Base-by-base conservation (phyloP, 345 rosid genomes). In the Triadica sebifera region DNA sequence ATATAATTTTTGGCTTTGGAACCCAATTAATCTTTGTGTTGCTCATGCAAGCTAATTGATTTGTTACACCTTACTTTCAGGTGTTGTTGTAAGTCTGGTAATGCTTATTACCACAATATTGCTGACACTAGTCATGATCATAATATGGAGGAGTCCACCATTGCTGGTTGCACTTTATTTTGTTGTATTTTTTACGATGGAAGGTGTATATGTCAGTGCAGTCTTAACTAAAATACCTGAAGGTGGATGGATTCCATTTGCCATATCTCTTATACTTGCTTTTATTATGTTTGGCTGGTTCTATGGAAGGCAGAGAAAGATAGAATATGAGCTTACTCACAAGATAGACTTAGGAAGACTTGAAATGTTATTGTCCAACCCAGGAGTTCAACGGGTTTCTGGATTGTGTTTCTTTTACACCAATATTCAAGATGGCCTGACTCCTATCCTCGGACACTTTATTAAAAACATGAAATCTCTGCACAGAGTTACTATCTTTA, bases 171-270 rank as follows among this genome's bases (percentile, higher is more conserved):
- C 78, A 0, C 61, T 92, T n/a, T 92, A 88, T 86, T 89, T 93
- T 74, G 8, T 80, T 20, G 81, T 87, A 29, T 94, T 90, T 39
- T 89, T 90, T 11, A 81, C 82, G 0, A 85, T 94, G 84, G 98
- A 94, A 77, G 92, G 97, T 34, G 87, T 91, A 20, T 94, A 94
- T 76, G 89, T 87, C 72, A 90, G 92, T 6, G 94, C 97, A 0
- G 90, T 92, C 78, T 82, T 83, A 75, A 87, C 89, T 34, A 94
- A 94, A 78, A 73, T 89, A 62, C 88, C 86, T 1, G 91, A 89
- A 74, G 94, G 97, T 11, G 97, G 98, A 67, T 94, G 98, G 97
- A 88, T 94, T 46, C 98, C 97, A 7, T 91, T 94, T 34, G 96
- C 89, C 20, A 89, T 94, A 22, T 91, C 97, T 45, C 71, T 90